A percentile compares a stretch with the other conserved stretches of the same genome.
Conservation (phyloP, 2,329 filamentous ascomycete species). For the Claviceps sp. region DNA sequence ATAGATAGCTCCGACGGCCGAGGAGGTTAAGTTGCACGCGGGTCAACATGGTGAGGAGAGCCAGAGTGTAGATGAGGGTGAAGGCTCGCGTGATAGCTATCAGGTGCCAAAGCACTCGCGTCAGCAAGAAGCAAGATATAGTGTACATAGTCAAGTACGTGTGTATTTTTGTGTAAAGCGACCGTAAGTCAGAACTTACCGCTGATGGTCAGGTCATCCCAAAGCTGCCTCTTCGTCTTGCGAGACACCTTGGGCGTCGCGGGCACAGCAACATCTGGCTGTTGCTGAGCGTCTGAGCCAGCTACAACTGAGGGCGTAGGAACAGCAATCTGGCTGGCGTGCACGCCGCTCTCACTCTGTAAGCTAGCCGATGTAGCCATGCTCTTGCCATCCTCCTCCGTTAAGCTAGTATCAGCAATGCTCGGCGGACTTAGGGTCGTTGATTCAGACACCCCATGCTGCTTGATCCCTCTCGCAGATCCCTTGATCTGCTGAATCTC, state of each 20-base stretch:
- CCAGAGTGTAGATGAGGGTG: constrained; percentile 82
- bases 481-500: constrained; percentile 90
- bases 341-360: constrained; percentile 70
- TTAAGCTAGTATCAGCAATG: constrained; percentile 56
- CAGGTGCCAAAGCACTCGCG: neutral
- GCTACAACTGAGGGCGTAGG: constrained; percentile 30
- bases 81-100: constrained; percentile 74
- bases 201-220: constrained; percentile 94
- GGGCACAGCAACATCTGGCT: constrained; percentile 26
- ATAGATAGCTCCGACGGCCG: constrained; percentile 87
- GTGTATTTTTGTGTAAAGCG: neutral
- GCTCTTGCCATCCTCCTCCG: constrained; percentile 73
- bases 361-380: constrained; percentile 44
- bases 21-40: constrained; percentile 94
- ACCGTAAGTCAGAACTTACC: constrained; percentile 40
- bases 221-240: constrained; percentile 83
- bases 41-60: constrained; percentile 80
- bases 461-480: constrained; percentile 42
- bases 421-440: constrained; percentile 40
- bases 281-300: constrained; percentile 22
- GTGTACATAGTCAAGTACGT: neutral
- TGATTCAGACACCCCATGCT: constrained; percentile 37
- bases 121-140: neutral
- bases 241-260: constrained; percentile 33
- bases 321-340: constrained; percentile 62